These are phyloP conservation scores for Medicago ruthenica DNA, from an alignment of 306 rosid genomes.

Conservation along the genomic window DNA sequence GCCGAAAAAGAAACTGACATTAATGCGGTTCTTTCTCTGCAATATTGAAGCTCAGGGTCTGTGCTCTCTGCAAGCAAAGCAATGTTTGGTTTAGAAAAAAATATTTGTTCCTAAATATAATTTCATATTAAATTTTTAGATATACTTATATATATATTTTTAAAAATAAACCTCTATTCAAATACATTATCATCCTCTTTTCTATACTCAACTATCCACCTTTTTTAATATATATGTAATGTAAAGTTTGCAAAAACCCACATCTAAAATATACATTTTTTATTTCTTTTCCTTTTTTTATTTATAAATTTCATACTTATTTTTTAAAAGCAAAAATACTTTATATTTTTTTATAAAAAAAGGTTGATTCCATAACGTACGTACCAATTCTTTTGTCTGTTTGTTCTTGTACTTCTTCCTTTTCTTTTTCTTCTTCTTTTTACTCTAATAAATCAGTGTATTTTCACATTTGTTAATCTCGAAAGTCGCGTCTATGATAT, in stretches of 20 bases:
- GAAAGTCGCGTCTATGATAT: constrained; percentile 27
- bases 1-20: constrained; percentile 39
- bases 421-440: constrained; percentile 20
- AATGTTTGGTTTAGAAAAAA: constrained; percentile 13
- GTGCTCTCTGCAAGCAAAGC: constrained; percentile 52
- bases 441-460: constrained; percentile 25
- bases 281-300: background rate
- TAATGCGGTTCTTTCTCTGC: constrained; percentile 33
- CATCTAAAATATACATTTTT: background rate
- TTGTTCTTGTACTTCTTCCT: constrained; percentile 41
- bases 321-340: constrained; percentile 50
- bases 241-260: background rate
- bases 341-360: constrained; percentile 44
- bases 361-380: constrained; percentile 40
- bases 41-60: constrained; percentile 48
- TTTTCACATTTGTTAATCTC: constrained; percentile 20
- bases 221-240: no score
- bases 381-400: constrained; percentile 45
- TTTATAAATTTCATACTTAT: constrained; percentile 1
- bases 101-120: background rate
- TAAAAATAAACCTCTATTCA: background rate
- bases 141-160: background rate
- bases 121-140: background rate
- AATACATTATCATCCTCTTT: no score
- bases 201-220: no score